Percentiles rank a stretch among this genome's conserved stretches.
Evolutionary conservation across 129 eudicot genomes (phyloP).

Genomic region (Flaveria brownii): DNA sequence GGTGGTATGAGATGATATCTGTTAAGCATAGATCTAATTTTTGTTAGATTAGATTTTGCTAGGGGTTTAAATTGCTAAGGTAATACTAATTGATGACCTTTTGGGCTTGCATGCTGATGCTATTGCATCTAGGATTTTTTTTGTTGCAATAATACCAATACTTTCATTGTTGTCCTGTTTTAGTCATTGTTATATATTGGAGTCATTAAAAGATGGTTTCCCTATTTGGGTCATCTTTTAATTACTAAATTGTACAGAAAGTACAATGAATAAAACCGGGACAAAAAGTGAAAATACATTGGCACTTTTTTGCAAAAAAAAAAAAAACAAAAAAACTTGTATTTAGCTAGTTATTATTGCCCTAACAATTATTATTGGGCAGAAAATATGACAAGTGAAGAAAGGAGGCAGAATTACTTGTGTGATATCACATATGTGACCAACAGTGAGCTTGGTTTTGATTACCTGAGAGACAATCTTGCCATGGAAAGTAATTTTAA

Average conservation of each 20-base stretch:
- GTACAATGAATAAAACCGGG: background rate
- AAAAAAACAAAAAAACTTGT: no score
- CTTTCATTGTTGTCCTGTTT: background rate
- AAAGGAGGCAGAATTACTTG: constrained; percentile 92
- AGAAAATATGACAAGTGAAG: constrained; percentile 98
- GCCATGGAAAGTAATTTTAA: constrained; percentile 96
- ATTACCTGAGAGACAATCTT: constrained; percentile 97
- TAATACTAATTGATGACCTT: background rate
- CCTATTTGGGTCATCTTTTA: background rate
- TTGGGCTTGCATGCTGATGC: background rate
- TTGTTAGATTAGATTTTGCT: background rate
- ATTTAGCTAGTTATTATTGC: constrained; percentile 3
- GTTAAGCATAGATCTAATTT: background rate
- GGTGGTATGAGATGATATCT: constrained; percentile 2
- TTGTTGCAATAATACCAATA: background rate
- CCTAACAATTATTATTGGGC: constrained; percentile 41
- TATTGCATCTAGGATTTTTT: background rate
- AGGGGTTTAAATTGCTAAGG: background rate
- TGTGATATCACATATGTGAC: constrained; percentile 99
- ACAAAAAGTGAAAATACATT: background rate
- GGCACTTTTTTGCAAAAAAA: background rate
- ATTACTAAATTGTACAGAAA: background rate
- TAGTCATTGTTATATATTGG: background rate
- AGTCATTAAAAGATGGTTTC: background rate
- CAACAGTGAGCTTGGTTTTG: constrained; percentile 99